These are phyloP conservation scores for Umbellularia californica DNA, from an alignment of 164 flowering plant genomes.

Conservation along the genomic window DNA sequence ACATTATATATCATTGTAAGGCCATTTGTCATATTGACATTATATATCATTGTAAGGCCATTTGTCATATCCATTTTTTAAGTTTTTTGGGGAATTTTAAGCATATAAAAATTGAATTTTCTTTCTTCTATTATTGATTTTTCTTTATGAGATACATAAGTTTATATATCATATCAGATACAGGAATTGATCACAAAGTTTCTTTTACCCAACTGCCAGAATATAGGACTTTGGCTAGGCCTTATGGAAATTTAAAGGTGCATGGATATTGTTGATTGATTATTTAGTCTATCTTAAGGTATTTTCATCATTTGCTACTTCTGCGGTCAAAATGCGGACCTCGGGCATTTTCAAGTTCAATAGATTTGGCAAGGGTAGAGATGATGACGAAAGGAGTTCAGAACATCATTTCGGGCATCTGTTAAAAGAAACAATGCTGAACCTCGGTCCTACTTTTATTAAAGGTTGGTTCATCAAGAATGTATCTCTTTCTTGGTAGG, in stretches of 20 bases:
- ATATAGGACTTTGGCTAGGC: not conserved
- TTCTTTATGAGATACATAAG: not conserved
- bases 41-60: too few species aligned
- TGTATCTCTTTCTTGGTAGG: slow-evolving; percentile 2
- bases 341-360: slow-evolving; percentile 32
- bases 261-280: slow-evolving; percentile 14
- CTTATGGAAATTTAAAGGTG: not conserved
- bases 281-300: slow-evolving; percentile 46
- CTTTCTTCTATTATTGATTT: not conserved
- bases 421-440: slow-evolving; percentile 85
- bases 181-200: not conserved
- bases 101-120: not conserved
- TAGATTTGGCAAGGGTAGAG: slow-evolving; percentile 23
- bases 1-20: too few species aligned
- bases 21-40: too few species aligned
- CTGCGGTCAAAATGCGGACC: slow-evolving; percentile 59
- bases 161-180: not conserved
- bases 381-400: slow-evolving; percentile 23
- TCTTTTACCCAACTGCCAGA: not conserved
- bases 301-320: slow-evolving; percentile 55
- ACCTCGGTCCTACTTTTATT: slow-evolving; percentile 90
- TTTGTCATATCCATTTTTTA: not conserved
- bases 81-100: not conserved
- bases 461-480: slow-evolving; percentile 52
- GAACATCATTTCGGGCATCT: slow-evolving; percentile 63